Evolutionary conservation across 306 rosid species (phyloP).

Genomic region (Prinsepia uniflora): DNA sequence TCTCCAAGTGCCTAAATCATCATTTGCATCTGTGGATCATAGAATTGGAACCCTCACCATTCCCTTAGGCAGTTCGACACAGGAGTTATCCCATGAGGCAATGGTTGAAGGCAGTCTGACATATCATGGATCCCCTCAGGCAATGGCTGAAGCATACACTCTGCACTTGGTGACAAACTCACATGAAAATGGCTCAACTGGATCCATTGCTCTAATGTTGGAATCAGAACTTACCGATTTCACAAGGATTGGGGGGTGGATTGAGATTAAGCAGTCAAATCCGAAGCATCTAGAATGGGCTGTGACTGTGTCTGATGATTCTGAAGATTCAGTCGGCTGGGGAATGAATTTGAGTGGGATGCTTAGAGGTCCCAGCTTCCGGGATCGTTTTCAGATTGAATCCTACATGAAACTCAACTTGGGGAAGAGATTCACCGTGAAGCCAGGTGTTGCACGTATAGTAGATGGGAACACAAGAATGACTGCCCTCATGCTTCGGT

Average conservation of each 20-base stretch:
- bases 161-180: constrained; percentile 25
- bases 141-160: constrained; percentile 30
- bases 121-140: constrained; percentile 27
- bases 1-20: constrained; percentile 43
- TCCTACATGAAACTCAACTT: constrained; percentile 61
- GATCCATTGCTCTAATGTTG: constrained; percentile 53
- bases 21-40: constrained; percentile 30
- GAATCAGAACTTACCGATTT: constrained; percentile 66
- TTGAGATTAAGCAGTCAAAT: constrained; percentile 56
- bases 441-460: constrained; percentile 69
- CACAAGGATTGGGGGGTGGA: constrained; percentile 77
- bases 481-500: constrained; percentile 63
- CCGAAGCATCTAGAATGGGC: constrained; percentile 57
- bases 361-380: constrained; percentile 32
- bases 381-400: constrained; percentile 67
- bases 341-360: constrained; percentile 64
- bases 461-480: constrained; percentile 46
- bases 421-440: constrained; percentile 56
- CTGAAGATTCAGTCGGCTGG: constrained; percentile 78
- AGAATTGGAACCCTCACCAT: constrained; percentile 41
- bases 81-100: constrained; percentile 26
- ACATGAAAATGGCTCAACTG: constrained; percentile 22
- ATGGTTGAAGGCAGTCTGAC: constrained; percentile 24
- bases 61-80: constrained; percentile 39
- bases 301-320: constrained; percentile 52